A percentile compares a stretch with the other conserved stretches of the same genome.
These are phyloP conservation scores for Arthrobotrys entomopaga DNA, from an alignment of 2,329 filamentous ascomycete genomes.

Conservation along the genomic window DNA sequence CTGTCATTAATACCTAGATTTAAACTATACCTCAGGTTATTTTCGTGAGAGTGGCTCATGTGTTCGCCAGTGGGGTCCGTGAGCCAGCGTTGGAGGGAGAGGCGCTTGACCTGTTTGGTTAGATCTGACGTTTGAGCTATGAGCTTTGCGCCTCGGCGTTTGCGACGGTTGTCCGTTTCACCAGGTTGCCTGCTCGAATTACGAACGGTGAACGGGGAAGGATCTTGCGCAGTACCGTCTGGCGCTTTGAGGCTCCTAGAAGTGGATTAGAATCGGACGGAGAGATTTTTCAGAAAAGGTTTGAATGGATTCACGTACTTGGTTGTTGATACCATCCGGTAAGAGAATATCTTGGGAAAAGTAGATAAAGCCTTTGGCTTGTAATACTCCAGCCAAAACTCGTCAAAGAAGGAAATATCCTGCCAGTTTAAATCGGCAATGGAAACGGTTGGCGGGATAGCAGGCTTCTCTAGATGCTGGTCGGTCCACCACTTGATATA, in stretches of 20 bases:
- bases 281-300: constrained; percentile 61
- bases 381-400: constrained; percentile 96
- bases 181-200: constrained; percentile 60
- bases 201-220: constrained; percentile 73
- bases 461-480: constrained; percentile 71
- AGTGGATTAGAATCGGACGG: constrained; percentile 10
- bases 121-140: constrained; percentile 38
- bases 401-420: constrained; percentile 48
- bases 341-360: constrained; percentile 90
- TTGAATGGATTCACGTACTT: constrained; percentile 75
- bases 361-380: constrained; percentile 86
- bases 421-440: constrained; percentile 55
- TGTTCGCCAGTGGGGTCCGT: constrained; percentile 61
- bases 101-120: constrained; percentile 61
- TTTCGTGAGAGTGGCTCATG: constrained; percentile 62
- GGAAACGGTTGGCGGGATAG: constrained; percentile 65
- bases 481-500: constrained; percentile 93
- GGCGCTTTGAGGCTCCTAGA: constrained; percentile 71
- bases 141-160: constrained; percentile 33
- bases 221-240: constrained; percentile 89
- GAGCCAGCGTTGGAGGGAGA: constrained; percentile 72
- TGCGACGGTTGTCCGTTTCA: constrained; percentile 39
- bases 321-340: constrained; percentile 88
- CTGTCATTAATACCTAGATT: constrained; percentile 49
- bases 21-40: constrained; percentile 50